Percentiles rank a stretch among this genome's conserved stretches.
These are phyloP conservation scores for Phialophora verrucosa DNA, from an alignment of 2,329 filamentous ascomycete genomes.

Conservation along the genomic window DNA sequence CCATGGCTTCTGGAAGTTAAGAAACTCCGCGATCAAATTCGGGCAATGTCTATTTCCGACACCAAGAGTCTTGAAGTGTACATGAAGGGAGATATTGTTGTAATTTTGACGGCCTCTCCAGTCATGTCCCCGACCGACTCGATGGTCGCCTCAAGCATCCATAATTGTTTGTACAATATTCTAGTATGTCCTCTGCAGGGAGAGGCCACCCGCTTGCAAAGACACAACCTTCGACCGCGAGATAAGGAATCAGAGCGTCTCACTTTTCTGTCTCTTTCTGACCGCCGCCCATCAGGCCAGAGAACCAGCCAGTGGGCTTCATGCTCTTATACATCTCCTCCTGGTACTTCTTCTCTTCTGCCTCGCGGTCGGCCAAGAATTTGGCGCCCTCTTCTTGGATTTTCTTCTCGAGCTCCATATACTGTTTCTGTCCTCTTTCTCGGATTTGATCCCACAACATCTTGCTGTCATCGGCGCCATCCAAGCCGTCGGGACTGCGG, in stretches of 20 bases:
- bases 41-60: slow-evolving; percentile 6
- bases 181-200: not conserved
- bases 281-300: slow-evolving; percentile 58
- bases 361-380: slow-evolving; percentile 93
- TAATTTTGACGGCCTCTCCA: slow-evolving; percentile 2
- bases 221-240: not conserved
- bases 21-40: not conserved
- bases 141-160: slow-evolving; percentile 5
- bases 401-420: slow-evolving; percentile 85
- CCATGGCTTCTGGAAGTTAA: slow-evolving; percentile 9
- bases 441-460: slow-evolving; percentile 95
- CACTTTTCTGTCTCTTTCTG: slow-evolving; percentile 39
- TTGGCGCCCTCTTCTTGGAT: slow-evolving; percentile 92
- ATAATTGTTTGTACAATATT: slow-evolving; percentile 21
- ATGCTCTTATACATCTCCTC: slow-evolving; percentile 91
- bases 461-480: slow-evolving; percentile 66
- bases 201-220: slow-evolving; percentile 10
- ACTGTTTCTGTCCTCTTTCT: slow-evolving; percentile 88
- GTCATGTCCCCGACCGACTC: slow-evolving; percentile 1
- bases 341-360: slow-evolving; percentile 83
- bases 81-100: slow-evolving; percentile 27
- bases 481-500: slow-evolving; percentile 68
- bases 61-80: slow-evolving; percentile 8
- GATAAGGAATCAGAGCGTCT: slow-evolving; percentile 6
- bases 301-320: slow-evolving; percentile 71